Evolutionary conservation across 352 stramenopile genomes (phyloP).

Genomic region (Pythium guiyangense): DNA sequence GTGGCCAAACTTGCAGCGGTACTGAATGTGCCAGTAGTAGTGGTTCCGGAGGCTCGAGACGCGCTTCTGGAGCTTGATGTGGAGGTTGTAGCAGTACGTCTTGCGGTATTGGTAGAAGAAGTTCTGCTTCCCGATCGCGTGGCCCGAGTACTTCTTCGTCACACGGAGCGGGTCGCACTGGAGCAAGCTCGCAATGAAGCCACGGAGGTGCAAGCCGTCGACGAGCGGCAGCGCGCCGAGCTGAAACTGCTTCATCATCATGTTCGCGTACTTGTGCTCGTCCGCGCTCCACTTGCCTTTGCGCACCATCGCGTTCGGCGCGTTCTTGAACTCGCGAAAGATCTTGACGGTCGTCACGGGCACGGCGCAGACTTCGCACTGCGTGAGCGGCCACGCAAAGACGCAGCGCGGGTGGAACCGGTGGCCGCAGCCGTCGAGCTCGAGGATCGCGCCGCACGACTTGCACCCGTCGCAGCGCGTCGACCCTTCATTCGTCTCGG

Average conservation of each 20-base stretch:
- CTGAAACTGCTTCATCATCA: conserved; percentile 84
- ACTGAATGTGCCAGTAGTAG: conserved; percentile 83
- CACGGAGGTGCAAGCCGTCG: conserved; percentile 62
- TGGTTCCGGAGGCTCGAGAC: conserved; percentile 77
- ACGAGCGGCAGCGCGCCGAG: conserved; percentile 59
- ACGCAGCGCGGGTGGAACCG: conserved; percentile 77
- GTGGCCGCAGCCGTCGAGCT: conserved; percentile 66
- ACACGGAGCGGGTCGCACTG: conserved; percentile 80
- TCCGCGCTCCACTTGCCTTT: conserved; percentile 76
- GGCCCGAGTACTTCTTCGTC: conserved; percentile 76
- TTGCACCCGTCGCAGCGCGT: conserved; percentile 71
- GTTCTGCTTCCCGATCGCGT: conserved; percentile 77
- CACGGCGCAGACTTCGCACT: conserved; percentile 59
- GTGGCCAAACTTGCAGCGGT: conserved; percentile 58
- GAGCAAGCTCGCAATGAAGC: conserved; percentile 69
- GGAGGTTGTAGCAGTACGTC: conserved; percentile 69
- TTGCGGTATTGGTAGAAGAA: conserved; percentile 61
- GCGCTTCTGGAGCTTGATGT: conserved; percentile 76
- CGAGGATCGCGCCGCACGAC: conserved; percentile 58
- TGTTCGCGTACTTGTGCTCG: conserved; percentile 77
- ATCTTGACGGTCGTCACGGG: conserved; percentile 37
- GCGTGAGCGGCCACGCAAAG: conserved; percentile 55
- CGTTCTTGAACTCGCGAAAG: conserved; percentile 41
- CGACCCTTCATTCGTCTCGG: conserved; percentile 24
- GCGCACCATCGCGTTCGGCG: conserved; percentile 38